A percentile compares a stretch with the other conserved stretches of the same genome.
These are phyloP conservation scores for Plectranthus barbatus DNA, from an alignment of 257 asterid genomes.

Conservation along the genomic window DNA sequence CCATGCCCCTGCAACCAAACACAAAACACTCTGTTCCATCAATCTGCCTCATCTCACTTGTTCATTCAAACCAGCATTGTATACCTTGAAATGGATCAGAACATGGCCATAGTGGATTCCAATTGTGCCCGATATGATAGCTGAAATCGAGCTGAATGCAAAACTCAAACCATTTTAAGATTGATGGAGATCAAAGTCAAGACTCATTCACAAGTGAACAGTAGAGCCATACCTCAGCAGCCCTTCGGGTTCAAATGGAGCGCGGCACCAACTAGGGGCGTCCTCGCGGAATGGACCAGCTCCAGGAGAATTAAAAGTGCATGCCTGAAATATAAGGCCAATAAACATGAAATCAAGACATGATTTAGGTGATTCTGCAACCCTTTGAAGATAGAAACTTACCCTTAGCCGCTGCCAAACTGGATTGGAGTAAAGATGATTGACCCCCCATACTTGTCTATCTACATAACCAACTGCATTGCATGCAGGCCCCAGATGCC, in stretches of 20 bases:
- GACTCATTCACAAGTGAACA: background rate
- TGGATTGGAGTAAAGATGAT: slow-evolving; percentile 66
- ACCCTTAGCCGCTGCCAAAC: slow-evolving; percentile 65
- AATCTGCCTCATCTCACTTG: too few species aligned
- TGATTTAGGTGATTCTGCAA: too few species aligned
- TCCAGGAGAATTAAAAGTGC: slow-evolving; percentile 64
- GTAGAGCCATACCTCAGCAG: slow-evolving; percentile 40
- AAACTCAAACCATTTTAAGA: background rate
- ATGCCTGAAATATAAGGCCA: slow-evolving; percentile 41
- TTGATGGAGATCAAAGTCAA: slow-evolving; percentile 6
- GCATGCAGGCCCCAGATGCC: slow-evolving; percentile 87
- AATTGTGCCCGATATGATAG: slow-evolving; percentile 69
- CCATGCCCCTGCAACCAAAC: slow-evolving; percentile 42
- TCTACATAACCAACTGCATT: slow-evolving; percentile 90
- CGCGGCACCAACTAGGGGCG: slow-evolving; percentile 82
- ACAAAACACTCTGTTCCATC: background rate
- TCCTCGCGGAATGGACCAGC: slow-evolving; percentile 51
- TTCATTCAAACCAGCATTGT: too few species aligned
- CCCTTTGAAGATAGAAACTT: background rate
- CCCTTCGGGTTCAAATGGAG: slow-evolving; percentile 90
- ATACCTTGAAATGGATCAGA: slow-evolving; percentile 69
- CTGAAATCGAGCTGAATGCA: slow-evolving; percentile 58
- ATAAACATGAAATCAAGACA: background rate
- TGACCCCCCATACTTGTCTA: slow-evolving; percentile 81
- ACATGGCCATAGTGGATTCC: slow-evolving; percentile 92